Evolutionary conservation across 2,329 filamentous ascomycete genomes (phyloP), one percentile per base, ranked within the genome.

Genomic region (Pseudocercospora fuligena): DNA sequence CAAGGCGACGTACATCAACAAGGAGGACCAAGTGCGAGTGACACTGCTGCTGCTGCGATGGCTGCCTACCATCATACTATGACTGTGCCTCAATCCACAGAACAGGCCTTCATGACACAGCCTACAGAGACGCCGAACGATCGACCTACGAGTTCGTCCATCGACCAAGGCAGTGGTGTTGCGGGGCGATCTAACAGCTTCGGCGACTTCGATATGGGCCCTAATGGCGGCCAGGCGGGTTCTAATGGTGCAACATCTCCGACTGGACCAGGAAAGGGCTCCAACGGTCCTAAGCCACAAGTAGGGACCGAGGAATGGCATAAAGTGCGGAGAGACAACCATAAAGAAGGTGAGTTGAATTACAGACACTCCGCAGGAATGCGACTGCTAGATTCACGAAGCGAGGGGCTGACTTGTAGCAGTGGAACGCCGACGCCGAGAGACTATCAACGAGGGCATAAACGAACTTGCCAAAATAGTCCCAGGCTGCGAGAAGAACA

Each of bases 221-320:
- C 51, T 11, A 59, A 63, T 49, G 47, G 40, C 29, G 60, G 56
- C 27, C 46, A 64, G 40, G 33, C 40, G n/a, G n/a, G 12, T 7
- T 66, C 69, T 11, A 70, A 70, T 49, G 83, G 81, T 11, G 73
- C 83, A 70, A 79, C 82, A 71, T 79, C 85, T 75, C 78, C 83
- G 63, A 63, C 69, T 23, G 66, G 61, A 27, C 69, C 70, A 54
- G 66, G 66, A 81, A 86, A 65, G 23, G 75, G 76, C 11, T 54
- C 51, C n/a, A 56, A 36, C 21, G 60, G 57, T 8, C 60, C 63
- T 11, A 98, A 97, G 80, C 94, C 94, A 7, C 88, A 90, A 6
- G 95, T 98, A n/a, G 95, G 95, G 2, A 95, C 93, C 1, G 93
- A 97, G 62, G 94, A 98, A 80, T 99, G 95, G 95, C 95, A 99